phyloP scores from a whole-genome alignment of 2,329 filamentous ascomycete species.

The Venturia asperata region DNA sequence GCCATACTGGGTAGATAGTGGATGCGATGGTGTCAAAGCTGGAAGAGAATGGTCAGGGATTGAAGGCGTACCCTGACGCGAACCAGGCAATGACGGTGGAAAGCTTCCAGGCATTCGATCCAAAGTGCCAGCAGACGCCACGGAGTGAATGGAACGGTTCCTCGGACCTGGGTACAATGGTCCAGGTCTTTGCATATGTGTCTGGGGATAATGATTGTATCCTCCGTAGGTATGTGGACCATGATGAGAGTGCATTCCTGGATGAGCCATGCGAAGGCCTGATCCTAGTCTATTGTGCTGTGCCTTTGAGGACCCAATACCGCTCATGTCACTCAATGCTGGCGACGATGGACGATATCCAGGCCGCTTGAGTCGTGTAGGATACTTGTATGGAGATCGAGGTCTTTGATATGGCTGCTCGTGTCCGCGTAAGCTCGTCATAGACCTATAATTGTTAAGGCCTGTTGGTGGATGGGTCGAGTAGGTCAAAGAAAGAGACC shows the following conservation, averaged over 20 bases:
- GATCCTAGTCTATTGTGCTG: slow-evolving; percentile 11
- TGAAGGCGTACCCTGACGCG: slow-evolving; percentile 16
- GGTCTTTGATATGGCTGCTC: slow-evolving; percentile 32
- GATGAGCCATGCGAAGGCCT: slow-evolving; percentile 14
- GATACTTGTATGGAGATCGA: slow-evolving; percentile 37
- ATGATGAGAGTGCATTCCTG: not conserved
- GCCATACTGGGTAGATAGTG: slow-evolving; percentile 29
- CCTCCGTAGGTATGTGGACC: not conserved
- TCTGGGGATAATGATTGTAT: not conserved
- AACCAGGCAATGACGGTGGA: slow-evolving; percentile 8
- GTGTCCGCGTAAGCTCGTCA: slow-evolving; percentile 39
- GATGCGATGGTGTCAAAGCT: slow-evolving; percentile 24
- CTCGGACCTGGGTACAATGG: slow-evolving; percentile 7
- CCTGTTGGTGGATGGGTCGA: slow-evolving; percentile 29
- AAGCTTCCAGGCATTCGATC: slow-evolving; percentile 1
- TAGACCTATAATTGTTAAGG: slow-evolving; percentile 38
- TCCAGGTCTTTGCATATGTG: not conserved
- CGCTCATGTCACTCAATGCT: slow-evolving; percentile 36
- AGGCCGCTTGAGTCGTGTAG: slow-evolving; percentile 36
- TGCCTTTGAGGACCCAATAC: slow-evolving; percentile 23
- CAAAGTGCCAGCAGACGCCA: not conserved
- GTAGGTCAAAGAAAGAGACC: slow-evolving; percentile 39
- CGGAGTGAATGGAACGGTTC: slow-evolving; percentile 7
- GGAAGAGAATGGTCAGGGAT: slow-evolving; percentile 8
- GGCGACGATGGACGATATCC: slow-evolving; percentile 39